A percentile compares a stretch with the other conserved stretches of the same genome.
phyloP scores from a whole-genome alignment of 805 yeast species.

The Blastobotrys muscicola region DNA sequence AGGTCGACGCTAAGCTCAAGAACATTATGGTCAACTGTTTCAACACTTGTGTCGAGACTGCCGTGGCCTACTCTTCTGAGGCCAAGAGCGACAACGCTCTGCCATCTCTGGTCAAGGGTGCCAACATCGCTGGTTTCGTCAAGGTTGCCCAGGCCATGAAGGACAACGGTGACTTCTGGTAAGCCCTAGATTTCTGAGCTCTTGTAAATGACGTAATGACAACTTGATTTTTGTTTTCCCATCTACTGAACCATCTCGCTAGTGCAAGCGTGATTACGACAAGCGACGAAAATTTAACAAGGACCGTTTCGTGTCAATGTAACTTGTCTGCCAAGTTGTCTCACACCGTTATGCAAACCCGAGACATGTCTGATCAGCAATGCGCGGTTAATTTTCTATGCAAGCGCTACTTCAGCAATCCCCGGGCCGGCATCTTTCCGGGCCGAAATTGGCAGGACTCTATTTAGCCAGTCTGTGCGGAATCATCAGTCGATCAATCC shows the following conservation, averaged over 20 bases:
- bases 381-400: no score
- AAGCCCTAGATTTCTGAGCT: slow-evolving; percentile 6
- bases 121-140: slow-evolving; percentile 97
- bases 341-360: neutral
- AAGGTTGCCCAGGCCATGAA: slow-evolving; percentile 98
- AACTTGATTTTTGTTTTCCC: neutral
- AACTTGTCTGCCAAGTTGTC: no score
- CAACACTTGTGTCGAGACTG: slow-evolving; percentile 85
- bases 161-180: slow-evolving; percentile 79
- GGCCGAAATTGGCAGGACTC: no score
- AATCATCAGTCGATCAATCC: neutral
- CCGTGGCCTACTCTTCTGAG: slow-evolving; percentile 69
- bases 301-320: no score
- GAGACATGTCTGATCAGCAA: neutral
- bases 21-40: slow-evolving; percentile 89
- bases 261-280: no score
- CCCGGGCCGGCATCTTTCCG: no score
- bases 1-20: slow-evolving; percentile 86
- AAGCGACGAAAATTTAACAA: no score
- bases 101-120: slow-evolving; percentile 97
- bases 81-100: slow-evolving; percentile 41
- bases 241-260: no score
- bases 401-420: no score
- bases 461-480: neutral
- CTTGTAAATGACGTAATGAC: neutral